These are phyloP conservation scores for Neurospora sp. DNA, from an alignment of 2,329 filamentous ascomycete species.

Conservation along the genomic window DNA sequence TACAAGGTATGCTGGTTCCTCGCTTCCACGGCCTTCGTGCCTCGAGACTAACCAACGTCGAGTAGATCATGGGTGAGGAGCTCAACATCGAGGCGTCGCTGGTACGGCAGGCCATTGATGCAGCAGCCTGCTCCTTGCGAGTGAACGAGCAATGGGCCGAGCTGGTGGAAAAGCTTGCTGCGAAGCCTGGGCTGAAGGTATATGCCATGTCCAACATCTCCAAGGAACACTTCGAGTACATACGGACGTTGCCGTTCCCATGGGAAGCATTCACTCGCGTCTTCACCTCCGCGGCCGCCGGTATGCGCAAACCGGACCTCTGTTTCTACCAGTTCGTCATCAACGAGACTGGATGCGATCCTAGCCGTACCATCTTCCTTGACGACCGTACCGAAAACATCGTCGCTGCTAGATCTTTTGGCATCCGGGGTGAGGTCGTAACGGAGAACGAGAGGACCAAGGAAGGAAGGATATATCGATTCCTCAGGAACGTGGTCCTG, in stretches of 20 bases:
- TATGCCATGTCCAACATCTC: conserved; percentile 3
- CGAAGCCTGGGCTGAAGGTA: not conserved
- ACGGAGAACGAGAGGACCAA: not conserved
- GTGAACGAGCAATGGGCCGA: not conserved
- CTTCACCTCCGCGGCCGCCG: not conserved
- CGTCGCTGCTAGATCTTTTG: not conserved
- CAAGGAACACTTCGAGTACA: conserved; percentile 2
- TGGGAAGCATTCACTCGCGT: conserved; percentile 2
- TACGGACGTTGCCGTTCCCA: not conserved
- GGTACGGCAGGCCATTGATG: not conserved
- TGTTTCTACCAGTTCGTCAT: conserved; percentile 2
- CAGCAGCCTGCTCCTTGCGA: not conserved
- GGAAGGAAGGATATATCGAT: not conserved
- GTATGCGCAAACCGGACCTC: conserved; percentile 6
- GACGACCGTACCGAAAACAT: conserved; percentile 5
- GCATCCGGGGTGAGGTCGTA: not conserved
- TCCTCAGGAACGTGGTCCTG: conserved; percentile 1
- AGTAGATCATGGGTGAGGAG: not conserved
- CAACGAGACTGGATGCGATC: conserved; percentile 2
- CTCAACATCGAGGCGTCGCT: not conserved
- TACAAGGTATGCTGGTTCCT: not conserved
- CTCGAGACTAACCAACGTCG: not conserved
- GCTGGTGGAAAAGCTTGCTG: not conserved
- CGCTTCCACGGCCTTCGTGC: not conserved
- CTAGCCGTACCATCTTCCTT: conserved; percentile 4